These are phyloP conservation scores for Apiotrichum laibachii DNA, from an alignment of 1,284 basidiomycete species.

Conservation along the genomic window DNA sequence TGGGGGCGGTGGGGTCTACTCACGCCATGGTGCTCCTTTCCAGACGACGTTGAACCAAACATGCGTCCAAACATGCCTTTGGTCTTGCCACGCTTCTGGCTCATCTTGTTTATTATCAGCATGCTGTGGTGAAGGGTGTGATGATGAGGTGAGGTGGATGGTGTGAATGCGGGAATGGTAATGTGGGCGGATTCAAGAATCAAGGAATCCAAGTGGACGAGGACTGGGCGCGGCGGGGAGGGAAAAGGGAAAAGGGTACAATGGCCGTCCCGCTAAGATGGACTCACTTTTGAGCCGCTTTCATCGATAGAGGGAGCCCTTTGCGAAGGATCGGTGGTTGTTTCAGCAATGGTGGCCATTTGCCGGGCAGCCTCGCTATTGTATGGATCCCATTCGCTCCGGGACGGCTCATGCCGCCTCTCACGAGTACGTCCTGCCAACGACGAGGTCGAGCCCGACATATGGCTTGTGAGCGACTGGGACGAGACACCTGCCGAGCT, in stretches of 20 bases:
- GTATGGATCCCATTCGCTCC: slow-evolving; percentile 5
- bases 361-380: slow-evolving; percentile 6
- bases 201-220: neutral
- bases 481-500: neutral
- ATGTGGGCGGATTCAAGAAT: neutral
- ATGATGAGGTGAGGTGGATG: neutral
- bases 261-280: neutral
- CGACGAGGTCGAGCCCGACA: neutral
- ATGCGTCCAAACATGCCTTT: slow-evolving; percentile 49
- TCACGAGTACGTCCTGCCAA: neutral
- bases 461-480: slow-evolving; percentile 4
- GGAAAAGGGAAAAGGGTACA: neutral
- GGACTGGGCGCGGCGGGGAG: neutral
- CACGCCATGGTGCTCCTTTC: slow-evolving; percentile 15
- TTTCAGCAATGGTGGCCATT: slow-evolving; percentile 36
- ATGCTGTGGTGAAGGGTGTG: neutral
- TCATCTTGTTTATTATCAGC: slow-evolving; percentile 1
- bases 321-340: slow-evolving; percentile 13
- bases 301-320: slow-evolving; percentile 31
- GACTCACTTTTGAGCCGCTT: slow-evolving; percentile 31
- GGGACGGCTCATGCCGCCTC: slow-evolving; percentile 1
- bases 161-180: neutral
- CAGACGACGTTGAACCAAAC: slow-evolving; percentile 36
- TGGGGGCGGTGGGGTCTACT: neutral
- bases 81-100: slow-evolving; percentile 27